phyloP scores from a whole-genome alignment of 768 basidiomycete species.

The Piloderma croceum region DNA sequence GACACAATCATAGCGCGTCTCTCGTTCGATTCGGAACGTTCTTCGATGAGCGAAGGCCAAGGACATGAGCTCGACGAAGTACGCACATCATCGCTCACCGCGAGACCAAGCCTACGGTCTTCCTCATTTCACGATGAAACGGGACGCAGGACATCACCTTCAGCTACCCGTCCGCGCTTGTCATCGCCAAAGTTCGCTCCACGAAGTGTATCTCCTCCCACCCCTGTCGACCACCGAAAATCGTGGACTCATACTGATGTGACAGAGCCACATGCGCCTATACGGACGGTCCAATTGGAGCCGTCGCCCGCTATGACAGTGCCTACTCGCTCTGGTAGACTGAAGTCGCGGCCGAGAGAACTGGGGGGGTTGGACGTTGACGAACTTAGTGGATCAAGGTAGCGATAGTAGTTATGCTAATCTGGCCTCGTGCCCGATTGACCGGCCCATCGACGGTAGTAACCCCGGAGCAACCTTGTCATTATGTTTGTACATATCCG shows the following conservation, averaged over 20 bases:
- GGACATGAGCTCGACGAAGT: neutral
- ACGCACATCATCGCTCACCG: neutral
- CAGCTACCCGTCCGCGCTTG: no score
- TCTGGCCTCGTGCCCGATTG: no score
- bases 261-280: constrained; percentile 4
- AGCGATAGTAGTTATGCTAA: no score
- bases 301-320: constrained; percentile 51
- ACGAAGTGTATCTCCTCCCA: neutral
- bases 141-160: neutral
- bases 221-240: neutral
- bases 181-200: neutral
- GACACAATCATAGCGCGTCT: constrained; percentile 51
- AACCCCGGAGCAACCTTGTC: no score
- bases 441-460: no score
- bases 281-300: constrained; percentile 48
- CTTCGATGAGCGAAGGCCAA: constrained; percentile 37
- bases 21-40: constrained; percentile 48
- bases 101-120: neutral
- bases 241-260: neutral
- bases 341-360: no score
- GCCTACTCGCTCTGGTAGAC: no score
- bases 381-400: no score
- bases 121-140: neutral
- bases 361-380: no score
- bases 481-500: no score